phyloP scores from a whole-genome alignment of 2,329 filamentous ascomycete species.

The Aspergillus udagawae region DNA sequence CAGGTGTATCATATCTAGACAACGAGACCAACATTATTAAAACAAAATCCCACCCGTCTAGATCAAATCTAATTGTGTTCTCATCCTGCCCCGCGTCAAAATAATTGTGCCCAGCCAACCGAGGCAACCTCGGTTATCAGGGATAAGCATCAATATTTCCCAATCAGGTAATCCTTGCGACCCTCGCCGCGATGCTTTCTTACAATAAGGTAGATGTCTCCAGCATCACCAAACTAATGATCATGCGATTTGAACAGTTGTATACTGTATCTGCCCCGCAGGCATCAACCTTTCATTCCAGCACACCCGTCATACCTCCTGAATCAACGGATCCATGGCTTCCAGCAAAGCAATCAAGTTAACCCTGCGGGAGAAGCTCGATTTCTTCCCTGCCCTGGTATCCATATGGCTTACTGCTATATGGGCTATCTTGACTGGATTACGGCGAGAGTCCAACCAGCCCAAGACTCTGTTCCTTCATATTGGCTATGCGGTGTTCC shows the following conservation, averaged over 20 bases:
- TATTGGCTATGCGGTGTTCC: constrained; percentile 32
- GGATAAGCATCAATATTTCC: constrained; percentile 8
- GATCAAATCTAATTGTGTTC: no score
- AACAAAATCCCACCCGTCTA: background rate
- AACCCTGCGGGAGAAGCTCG: constrained; percentile 25
- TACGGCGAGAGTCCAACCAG: constrained; percentile 25
- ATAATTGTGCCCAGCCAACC: background rate
- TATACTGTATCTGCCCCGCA: background rate
- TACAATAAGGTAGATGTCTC: background rate
- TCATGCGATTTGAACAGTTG: background rate
- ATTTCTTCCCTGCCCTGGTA: constrained; percentile 29
- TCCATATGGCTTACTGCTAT: constrained; percentile 23
- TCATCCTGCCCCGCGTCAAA: no score
- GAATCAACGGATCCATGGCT: constrained; percentile 10
- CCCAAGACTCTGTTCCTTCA: constrained; percentile 30
- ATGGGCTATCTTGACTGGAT: constrained; percentile 26
- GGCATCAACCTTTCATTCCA: background rate
- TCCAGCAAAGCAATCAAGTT: constrained; percentile 18
- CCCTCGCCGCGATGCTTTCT: background rate
- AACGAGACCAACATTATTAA: background rate
- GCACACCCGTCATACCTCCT: background rate
- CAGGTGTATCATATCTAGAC: background rate
- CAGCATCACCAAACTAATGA: background rate
- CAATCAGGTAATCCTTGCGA: constrained; percentile 17
- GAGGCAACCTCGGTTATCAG: background rate